phyloP scores from a whole-genome alignment of 2,329 filamentous ascomycete genomes.

The Aciculosporium take region DNA sequence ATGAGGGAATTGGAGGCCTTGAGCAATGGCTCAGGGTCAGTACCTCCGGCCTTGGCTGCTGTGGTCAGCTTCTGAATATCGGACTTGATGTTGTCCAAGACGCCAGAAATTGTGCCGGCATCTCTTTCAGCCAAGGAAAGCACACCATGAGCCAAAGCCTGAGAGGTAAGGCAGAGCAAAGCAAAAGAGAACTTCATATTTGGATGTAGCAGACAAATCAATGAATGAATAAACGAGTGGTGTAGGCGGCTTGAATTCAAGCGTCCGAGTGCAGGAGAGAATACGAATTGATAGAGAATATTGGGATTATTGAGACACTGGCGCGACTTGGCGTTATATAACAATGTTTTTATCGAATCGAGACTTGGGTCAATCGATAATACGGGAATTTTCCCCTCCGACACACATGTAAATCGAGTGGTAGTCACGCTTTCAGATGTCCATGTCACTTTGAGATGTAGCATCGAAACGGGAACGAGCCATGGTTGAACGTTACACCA shows the following conservation, averaged over 20 bases:
- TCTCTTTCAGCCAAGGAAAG: conserved; percentile 3
- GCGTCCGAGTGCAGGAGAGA: neutral
- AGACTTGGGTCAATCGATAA: neutral
- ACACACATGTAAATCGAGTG: neutral
- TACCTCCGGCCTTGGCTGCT: conserved; percentile 11
- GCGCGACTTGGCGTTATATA: neutral
- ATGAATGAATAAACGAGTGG: neutral
- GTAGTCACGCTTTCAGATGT: neutral
- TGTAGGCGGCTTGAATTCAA: neutral
- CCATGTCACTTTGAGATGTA: neutral
- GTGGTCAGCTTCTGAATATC: conserved; percentile 10
- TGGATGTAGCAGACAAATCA: neutral
- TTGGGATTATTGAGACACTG: neutral
- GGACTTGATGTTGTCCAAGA: conserved; percentile 6
- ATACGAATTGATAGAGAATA: neutral
- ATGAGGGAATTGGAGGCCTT: conserved; percentile 10
- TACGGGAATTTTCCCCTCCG: neutral
- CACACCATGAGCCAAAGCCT: neutral
- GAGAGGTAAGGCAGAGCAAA: neutral
- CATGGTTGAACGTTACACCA: no score
- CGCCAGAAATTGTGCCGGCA: conserved; percentile 4
- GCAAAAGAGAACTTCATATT: neutral
- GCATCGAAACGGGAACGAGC: no score
- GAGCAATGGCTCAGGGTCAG: conserved; percentile 8
- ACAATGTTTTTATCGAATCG: neutral